phyloP scores from a whole-genome alignment of 1,139 yeast genomes.

The Candida labiduridarum region DNA sequence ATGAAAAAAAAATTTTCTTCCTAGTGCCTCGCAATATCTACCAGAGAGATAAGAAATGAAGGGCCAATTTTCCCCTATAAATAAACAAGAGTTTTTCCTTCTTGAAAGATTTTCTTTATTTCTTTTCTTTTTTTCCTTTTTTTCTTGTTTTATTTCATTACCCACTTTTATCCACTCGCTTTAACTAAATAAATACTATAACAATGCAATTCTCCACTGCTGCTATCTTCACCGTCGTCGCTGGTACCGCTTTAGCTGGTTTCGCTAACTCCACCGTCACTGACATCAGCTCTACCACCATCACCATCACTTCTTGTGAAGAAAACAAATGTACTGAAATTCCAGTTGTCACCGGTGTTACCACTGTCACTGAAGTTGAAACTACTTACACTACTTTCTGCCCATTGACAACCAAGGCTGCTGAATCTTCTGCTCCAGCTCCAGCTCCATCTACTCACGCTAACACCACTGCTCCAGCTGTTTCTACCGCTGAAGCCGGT shows the following conservation, averaged over 20 bases:
- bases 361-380: conserved; percentile 27
- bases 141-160: conserved; percentile 1
- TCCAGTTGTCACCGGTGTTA: conserved; percentile 38
- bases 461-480: conserved; percentile 26
- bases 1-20: not conserved
- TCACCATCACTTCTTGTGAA: conserved; percentile 53
- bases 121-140: conserved; percentile 4
- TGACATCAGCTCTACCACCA: conserved; percentile 26
- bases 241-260: conserved; percentile 10
- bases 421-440: conserved; percentile 15
- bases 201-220: conserved; percentile 35
- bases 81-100: not conserved
- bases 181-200: conserved; percentile 6
- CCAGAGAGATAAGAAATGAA: conserved; percentile 1
- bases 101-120: conserved; percentile 3
- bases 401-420: conserved; percentile 22
- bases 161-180: conserved; percentile 7
- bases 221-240: conserved; percentile 19
- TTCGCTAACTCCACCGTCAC: conserved; percentile 34
- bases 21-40: not conserved
- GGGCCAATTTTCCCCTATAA: not conserved
- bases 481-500: conserved; percentile 17
- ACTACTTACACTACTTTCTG: conserved; percentile 38
- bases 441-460: conserved; percentile 19
- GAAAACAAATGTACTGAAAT: conserved; percentile 33